Conservation (phyloP, 805 yeast species). For the Wickerhamia fluorescens region DNA sequence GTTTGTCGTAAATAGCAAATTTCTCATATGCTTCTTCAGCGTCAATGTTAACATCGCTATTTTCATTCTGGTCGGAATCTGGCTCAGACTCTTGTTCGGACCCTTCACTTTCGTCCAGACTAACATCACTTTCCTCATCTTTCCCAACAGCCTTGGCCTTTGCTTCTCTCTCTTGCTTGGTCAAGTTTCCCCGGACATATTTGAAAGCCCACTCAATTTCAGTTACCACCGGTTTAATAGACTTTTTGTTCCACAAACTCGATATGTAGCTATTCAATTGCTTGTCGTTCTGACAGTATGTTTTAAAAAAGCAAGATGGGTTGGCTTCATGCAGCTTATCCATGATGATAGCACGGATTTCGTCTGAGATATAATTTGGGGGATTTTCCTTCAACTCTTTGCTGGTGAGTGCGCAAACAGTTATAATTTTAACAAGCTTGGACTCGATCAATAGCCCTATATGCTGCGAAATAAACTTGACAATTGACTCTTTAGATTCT, state of each 20-base stretch:
- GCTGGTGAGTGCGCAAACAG: constrained; percentile 18
- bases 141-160: constrained; percentile 18
- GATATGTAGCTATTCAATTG: constrained; percentile 42
- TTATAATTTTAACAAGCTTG: constrained; percentile 24
- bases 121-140: constrained; percentile 5
- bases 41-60: constrained; percentile 12
- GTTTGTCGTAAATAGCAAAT: constrained; percentile 29
- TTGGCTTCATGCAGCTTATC: constrained; percentile 27
- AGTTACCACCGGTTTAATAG: constrained; percentile 25
- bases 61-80: constrained; percentile 10
- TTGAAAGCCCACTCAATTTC: constrained; percentile 40
- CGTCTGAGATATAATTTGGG: constrained; percentile 28
- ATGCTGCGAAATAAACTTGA: constrained; percentile 16
- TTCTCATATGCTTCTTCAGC: constrained; percentile 23
- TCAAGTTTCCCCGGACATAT: constrained; percentile 40
- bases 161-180: constrained; percentile 26
- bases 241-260: constrained; percentile 38
- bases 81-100: constrained; percentile 8
- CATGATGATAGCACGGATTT: constrained; percentile 14
- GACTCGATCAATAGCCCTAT: constrained; percentile 23
- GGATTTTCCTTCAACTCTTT: constrained; percentile 25
- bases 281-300: constrained; percentile 32
- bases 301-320: constrained; percentile 42
- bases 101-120: constrained; percentile 10
- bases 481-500: constrained; percentile 8